These are phyloP conservation scores for Graphilbum fragrans DNA, from an alignment of 2,329 filamentous ascomycete genomes.

Conservation along the genomic window DNA sequence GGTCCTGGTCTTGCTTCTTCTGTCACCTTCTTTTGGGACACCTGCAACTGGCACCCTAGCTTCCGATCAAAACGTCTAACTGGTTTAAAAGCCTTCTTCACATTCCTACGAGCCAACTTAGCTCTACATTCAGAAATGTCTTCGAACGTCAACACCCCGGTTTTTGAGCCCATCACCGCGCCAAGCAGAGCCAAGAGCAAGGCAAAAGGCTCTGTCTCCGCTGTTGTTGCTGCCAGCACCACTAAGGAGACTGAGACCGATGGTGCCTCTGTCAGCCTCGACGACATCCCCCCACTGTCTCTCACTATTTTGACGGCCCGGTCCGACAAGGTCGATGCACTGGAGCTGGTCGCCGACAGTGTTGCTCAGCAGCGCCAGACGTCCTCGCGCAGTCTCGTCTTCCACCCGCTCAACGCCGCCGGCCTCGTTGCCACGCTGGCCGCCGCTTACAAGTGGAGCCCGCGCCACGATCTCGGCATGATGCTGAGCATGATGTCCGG, in stretches of 20 bases:
- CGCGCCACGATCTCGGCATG: slow-evolving; percentile 36
- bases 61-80: too few species aligned
- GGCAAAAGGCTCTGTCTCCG: slow-evolving; percentile 8
- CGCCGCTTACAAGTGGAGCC: slow-evolving; percentile 31
- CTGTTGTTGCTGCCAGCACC: slow-evolving; percentile 7
- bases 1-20: neutral
- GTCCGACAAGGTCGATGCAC: slow-evolving; percentile 51
- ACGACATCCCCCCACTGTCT: slow-evolving; percentile 50
- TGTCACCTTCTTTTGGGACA: slow-evolving; percentile 2
- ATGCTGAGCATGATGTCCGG: slow-evolving; percentile 46
- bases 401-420: slow-evolving; percentile 44
- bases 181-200: slow-evolving; percentile 4
- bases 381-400: slow-evolving; percentile 50
- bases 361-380: slow-evolving; percentile 70
- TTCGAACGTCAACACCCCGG: slow-evolving; percentile 53
- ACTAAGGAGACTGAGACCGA: slow-evolving; percentile 17
- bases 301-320: slow-evolving; percentile 43
- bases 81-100: slow-evolving; percentile 63
- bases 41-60: too few species aligned
- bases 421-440: slow-evolving; percentile 31
- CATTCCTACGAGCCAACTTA: slow-evolving; percentile 69
- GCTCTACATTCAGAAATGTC: slow-evolving; percentile 49
- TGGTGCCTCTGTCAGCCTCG: slow-evolving; percentile 19
- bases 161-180: slow-evolving; percentile 39
- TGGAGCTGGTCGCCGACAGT: slow-evolving; percentile 68